Evolutionary conservation across 208 protist genomes (phyloP), one percentile per base, ranked within the genome.

Genomic region (Leishmania martiniquensis): DNA sequence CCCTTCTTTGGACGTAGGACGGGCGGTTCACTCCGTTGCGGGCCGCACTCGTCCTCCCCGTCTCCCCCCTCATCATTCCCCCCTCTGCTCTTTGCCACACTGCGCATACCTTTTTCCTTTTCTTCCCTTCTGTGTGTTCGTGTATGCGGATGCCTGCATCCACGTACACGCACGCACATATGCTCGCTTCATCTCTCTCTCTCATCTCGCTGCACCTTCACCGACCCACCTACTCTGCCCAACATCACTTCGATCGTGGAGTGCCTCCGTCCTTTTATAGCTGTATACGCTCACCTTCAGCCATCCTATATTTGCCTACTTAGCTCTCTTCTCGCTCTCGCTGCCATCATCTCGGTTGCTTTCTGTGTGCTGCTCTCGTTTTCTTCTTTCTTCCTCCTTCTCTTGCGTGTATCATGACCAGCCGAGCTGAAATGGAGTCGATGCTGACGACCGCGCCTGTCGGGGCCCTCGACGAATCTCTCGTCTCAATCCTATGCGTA

Each of bases 401-500:
- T 32, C 51, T 2, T 22, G 47, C 52, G 10, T 17, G 29, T 42
- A 34, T 39, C 2, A 75, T 73, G 77, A 34, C 69, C 9, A 49
- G 72, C 39, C 25, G 32, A 29, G 22, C 52, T 44, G 66, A 82
- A 60, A 82, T 82, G 72, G 72, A 63, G 78, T 67, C 29, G 72
- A 75, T 82, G 78, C 49, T 77, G 70, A 42, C 45, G 52, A n/a
- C 34, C 54, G 78, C 54, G 34, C 78, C 63, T 32, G n/a, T 54
- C 34, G 63, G 55, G 5, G 47, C 5, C n/a, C 57, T 15, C 62
- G 54, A 22, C 42, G 72, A 72, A 59, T 32, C 72, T 20, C 78
- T 78, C 2, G 66, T 77, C 4, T 51, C 66, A 12, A 66, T 82
- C 7, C 73, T 82, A 13, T 82, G 78, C 20, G 65, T 82, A 45